Conservation (phyloP, 1,284 basidiomycete genomes). For the Apiotrichum siamense region DNA sequence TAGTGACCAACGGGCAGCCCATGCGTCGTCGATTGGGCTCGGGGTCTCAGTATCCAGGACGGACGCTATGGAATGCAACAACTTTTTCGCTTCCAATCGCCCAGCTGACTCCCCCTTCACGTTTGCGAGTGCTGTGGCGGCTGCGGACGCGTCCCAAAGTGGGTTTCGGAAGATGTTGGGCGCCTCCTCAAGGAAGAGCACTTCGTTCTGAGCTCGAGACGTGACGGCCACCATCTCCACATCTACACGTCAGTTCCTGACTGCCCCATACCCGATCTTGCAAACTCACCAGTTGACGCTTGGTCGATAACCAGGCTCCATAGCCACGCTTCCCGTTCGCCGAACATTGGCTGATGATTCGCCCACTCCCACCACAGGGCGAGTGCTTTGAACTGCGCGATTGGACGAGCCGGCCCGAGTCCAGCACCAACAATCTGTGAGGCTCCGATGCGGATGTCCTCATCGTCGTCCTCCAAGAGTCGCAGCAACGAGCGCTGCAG, state of each 20-base stretch:
- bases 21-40: conserved; percentile 1
- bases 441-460: conserved; percentile 31
- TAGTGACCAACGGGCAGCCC: not conserved
- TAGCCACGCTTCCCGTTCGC: conserved; percentile 27
- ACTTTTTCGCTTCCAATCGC: no score
- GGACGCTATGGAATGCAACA: not conserved
- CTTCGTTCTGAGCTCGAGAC: conserved; percentile 5
- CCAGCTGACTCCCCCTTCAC: not conserved
- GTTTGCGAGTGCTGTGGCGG: conserved; percentile 7
- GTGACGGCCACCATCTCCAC: not conserved
- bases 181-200: conserved; percentile 43
- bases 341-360: not conserved
- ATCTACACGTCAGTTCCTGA: not conserved
- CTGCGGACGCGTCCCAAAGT: conserved; percentile 23
- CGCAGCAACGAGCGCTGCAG: conserved; percentile 22
- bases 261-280: not conserved
- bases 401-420: conserved; percentile 7
- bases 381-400: conserved; percentile 26
- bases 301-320: conserved; percentile 11
- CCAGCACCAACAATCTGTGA: conserved; percentile 24
- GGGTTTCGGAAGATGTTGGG: conserved; percentile 43
- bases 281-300: conserved; percentile 20
- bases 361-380: conserved; percentile 34
- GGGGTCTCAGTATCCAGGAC: not conserved
- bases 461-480: conserved; percentile 42